Percentiles rank a stretch among this genome's conserved stretches.
These are phyloP conservation scores for Aspergillus fischeri DNA, from an alignment of 2,329 filamentous ascomycete genomes.

Conservation along the genomic window DNA sequence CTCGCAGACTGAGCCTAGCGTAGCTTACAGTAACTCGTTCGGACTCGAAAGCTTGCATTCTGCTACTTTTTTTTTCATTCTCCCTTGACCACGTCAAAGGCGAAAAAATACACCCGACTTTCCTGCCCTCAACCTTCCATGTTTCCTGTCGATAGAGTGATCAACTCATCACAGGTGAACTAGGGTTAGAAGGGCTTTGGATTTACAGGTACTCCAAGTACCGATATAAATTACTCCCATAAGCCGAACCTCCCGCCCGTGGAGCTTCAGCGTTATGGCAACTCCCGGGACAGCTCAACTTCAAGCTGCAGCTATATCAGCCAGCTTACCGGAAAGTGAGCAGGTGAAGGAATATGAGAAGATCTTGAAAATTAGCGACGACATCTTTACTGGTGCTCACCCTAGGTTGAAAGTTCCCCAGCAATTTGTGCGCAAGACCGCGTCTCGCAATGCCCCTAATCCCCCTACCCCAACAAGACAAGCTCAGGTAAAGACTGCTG, in stretches of 20 bases:
- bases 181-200: not conserved
- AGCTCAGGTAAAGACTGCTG: slow-evolving; percentile 25
- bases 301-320: slow-evolving; percentile 26
- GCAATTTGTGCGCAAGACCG: slow-evolving; percentile 45
- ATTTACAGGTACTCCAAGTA: not conserved
- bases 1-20: too few species aligned
- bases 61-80: slow-evolving; percentile 7
- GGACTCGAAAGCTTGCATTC: slow-evolving; percentile 2
- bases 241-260: slow-evolving; percentile 2
- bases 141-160: not conserved
- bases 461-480: slow-evolving; percentile 22
- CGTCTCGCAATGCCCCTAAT: slow-evolving; percentile 31
- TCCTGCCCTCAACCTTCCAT: not conserved
- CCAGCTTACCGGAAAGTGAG: slow-evolving; percentile 40
- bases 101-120: not conserved
- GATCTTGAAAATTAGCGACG: slow-evolving; percentile 75
- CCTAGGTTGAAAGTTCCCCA: slow-evolving; percentile 56
- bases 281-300: slow-evolving; percentile 29
- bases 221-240: not conserved
- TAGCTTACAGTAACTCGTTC: not conserved
- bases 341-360: slow-evolving; percentile 70
- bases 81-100: slow-evolving; percentile 1
- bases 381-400: slow-evolving; percentile 69
- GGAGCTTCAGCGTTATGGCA: slow-evolving; percentile 27
- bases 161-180: not conserved